Evolutionary conservation across 2,329 filamentous ascomycete genomes (phyloP), one percentile per base, ranked within the genome.

Genomic region (Penicillium sp.): DNA sequence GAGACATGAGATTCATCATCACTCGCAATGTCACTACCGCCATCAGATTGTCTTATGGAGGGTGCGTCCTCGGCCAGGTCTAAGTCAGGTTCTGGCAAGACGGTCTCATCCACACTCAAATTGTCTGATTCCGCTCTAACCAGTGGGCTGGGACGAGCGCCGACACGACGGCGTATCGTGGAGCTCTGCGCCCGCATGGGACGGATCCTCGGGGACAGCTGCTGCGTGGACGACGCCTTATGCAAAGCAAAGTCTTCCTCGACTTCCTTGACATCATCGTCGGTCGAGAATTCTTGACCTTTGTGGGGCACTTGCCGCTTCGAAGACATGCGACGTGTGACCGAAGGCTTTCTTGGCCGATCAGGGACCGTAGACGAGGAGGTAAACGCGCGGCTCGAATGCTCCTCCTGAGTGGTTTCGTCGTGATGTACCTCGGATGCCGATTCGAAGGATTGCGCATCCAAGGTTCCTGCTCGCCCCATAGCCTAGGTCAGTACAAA

Each of bases 281-380:
- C 93, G 50, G 91, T 91, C 0, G 93, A 97, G 77, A 96, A 98
- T 60, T 94, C 83, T 62, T 90, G 90, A 33, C 93, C 91, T 55
- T 91, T 89, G 72, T 94, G 87, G 2, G 92, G 92, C 41, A 87
- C 87, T 69, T 86, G 82, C 53, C 79, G 75, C 61, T 85, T 90
- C 24, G 91, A 92, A 1, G 91, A 94, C 58, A 88, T 82, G 61
- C 92, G 88, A 66, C 91, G 88, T 58, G 85, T 75, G 75, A 94
- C 85, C 11, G 84, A 78, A 18, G 92, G 92, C 73, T 94, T 96
- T 73, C 86, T 87, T 14, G 87, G 82, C 64, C 83, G 76, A 56
- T 75, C 74, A 4, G 75, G 68, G 24, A 68, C 67, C 69, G 80
- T 69, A 54, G 82, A 78, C 4, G 85, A 82, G 14, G 79, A 66